These are phyloP conservation scores for Larix kaempferi DNA, from an alignment of 75 land plant species.

Conservation along the genomic window DNA sequence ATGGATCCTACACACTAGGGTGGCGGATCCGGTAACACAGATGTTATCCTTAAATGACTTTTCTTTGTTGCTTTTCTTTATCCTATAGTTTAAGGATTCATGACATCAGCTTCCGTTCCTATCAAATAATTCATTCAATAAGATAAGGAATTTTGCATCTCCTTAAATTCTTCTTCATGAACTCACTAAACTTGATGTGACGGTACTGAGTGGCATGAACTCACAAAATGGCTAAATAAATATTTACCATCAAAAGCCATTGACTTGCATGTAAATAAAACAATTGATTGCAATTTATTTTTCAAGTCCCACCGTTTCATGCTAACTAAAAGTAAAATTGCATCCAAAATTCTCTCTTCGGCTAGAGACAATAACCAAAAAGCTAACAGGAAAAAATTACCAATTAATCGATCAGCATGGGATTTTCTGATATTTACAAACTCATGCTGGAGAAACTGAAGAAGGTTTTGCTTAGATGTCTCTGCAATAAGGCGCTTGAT, in stretches of 20 bases:
- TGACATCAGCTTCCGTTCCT: neutral
- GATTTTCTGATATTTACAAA: conserved; percentile 84
- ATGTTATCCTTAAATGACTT: no score
- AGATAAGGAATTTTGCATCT: neutral
- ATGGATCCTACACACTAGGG: no score
- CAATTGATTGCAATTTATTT: neutral
- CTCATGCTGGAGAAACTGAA: conserved; percentile 97
- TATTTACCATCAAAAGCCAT: neutral
- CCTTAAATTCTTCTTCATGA: neutral
- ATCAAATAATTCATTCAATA: neutral
- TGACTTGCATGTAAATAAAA: neutral
- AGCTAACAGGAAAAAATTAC: conserved; percentile 23
- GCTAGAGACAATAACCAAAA: neutral
- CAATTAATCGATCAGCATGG: conserved; percentile 92
- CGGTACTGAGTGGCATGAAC: neutral
- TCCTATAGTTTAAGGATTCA: no score
- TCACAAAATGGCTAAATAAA: neutral
- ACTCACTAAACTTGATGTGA: neutral
- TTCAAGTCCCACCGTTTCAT: neutral
- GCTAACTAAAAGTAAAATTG: neutral
- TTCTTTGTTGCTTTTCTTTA: no score
- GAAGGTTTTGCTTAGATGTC: conserved; percentile 74
- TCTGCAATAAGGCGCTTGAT: conserved; percentile 94
- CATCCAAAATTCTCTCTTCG: neutral
- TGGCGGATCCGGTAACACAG: no score